Evolutionary conservation across 2,329 filamentous ascomycete genomes (phyloP), one percentile per base, ranked within the genome.

Genomic region (Venturia pyrina): DNA sequence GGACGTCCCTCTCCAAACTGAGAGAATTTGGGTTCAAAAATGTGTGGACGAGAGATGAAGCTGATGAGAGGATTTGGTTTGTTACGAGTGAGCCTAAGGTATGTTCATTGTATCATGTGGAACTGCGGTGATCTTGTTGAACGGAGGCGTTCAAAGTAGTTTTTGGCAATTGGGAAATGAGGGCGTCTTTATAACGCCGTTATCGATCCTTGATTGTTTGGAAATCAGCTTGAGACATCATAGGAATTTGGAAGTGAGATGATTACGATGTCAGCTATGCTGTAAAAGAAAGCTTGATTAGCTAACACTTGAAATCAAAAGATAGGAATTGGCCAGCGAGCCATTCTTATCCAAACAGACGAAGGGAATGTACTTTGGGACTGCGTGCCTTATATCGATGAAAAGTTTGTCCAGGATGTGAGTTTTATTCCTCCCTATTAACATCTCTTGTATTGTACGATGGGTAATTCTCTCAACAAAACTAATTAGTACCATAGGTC

Each of bases 341-440:
- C 87, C 24, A 82, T 92, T 60, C 78, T 96, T 1, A 78, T 93
- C 15, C 79, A 82, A 62, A 90, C 89, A 0, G 79, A 83, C 0
- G 67, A 75, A 0, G 89, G 90, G 0, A 93, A 93, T 73, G 75
- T 95, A 1, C 82, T 95, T 1, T 96, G 90, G 90, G 91, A 95
- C 75, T 86, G 88, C 68, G 79, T 95, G 66, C 83, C 89, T 0
- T 85, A 86, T 69, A 77, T 95, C 3, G 88, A 93, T 72, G 76
- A 82, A 1, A 81, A 81, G 3, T 93, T 89, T 0, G 75, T 89
- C 0, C 72, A 56, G 41, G 63, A 65, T 34, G 50, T 57, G 50
- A 57, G 50, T 34, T 7, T 5, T 34, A 24, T 19, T 57, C 11
- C 28, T 28, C 28, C 28, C 28, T 28, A 28, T 28, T 4, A 28